A percentile compares a stretch with the other conserved stretches of the same genome.
These are phyloP conservation scores for Fraxinus dipetala DNA, from an alignment of 305 asterid genomes.

Conservation along the genomic window DNA sequence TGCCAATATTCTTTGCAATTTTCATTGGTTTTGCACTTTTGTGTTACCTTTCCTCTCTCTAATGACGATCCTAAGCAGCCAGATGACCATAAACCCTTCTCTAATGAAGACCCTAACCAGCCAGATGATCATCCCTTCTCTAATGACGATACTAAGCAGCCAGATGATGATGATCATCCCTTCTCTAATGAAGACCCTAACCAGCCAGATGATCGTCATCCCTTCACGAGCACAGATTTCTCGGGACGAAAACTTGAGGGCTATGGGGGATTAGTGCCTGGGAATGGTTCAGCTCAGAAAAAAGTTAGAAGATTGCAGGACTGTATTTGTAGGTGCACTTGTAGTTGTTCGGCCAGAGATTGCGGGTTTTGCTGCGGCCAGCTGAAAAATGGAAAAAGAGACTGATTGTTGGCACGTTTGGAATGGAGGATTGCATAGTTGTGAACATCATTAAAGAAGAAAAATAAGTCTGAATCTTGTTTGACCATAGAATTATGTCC, in stretches of 20 bases:
- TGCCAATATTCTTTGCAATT: background rate
- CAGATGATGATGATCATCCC: background rate
- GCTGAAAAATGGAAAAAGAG: background rate
- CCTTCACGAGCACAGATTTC: background rate
- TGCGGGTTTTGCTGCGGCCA: background rate
- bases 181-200: background rate
- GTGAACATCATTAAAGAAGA: background rate
- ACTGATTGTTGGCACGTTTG: background rate
- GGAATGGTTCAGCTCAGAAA: background rate
- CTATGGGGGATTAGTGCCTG: background rate
- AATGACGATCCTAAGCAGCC: background rate
- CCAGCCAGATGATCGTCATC: background rate
- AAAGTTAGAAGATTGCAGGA: background rate
- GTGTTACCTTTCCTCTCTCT: background rate
- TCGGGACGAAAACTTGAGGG: background rate
- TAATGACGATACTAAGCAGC: background rate
- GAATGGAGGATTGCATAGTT: background rate
- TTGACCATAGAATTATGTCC: background rate
- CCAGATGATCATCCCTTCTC: background rate
- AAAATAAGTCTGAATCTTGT: background rate
- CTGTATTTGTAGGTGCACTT: background rate
- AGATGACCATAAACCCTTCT: background rate
- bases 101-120: background rate
- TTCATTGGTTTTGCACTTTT: slow-evolving; percentile 4
- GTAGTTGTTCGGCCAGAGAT: background rate